Percentiles rank a stretch among this genome's conserved stretches.
Conservation (phyloP, 1,284 basidiomycete genomes). For the Ganoderma sinense region DNA sequence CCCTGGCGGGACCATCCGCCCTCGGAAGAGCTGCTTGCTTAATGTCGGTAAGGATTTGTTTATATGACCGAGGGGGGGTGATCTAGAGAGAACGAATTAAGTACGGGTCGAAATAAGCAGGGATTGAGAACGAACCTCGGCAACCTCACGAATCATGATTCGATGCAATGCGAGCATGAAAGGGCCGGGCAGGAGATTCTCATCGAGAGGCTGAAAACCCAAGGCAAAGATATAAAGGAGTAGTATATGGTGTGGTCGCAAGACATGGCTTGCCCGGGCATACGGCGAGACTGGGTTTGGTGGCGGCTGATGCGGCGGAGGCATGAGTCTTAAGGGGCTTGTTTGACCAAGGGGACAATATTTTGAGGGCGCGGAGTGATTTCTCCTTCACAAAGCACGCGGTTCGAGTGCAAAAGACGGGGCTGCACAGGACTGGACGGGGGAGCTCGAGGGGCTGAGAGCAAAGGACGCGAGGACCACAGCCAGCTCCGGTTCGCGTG, state of each 20-base stretch:
- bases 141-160: slow-evolving; percentile 30
- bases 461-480: neutral
- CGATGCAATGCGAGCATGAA: slow-evolving; percentile 64
- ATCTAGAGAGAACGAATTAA: slow-evolving; percentile 41
- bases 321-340: too few relatives aligned
- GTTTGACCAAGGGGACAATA: too few relatives aligned
- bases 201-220: slow-evolving; percentile 62
- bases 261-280: slow-evolving; percentile 56
- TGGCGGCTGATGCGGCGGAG: slow-evolving; percentile 48
- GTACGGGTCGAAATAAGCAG: neutral
- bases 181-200: slow-evolving; percentile 56
- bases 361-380: too few relatives aligned
- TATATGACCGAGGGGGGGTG: slow-evolving; percentile 48
- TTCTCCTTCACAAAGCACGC: too few relatives aligned
- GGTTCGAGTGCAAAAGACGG: too few relatives aligned
- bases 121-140: slow-evolving; percentile 31
- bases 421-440: too few relatives aligned
- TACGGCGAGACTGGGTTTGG: slow-evolving; percentile 21
- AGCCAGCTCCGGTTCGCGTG: too few relatives aligned
- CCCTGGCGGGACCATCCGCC: slow-evolving; percentile 22
- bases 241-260: slow-evolving; percentile 77
- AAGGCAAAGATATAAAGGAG: slow-evolving; percentile 68
- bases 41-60: slow-evolving; percentile 43
- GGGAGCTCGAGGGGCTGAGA: too few relatives aligned
- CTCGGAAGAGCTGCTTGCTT: slow-evolving; percentile 32